These are phyloP conservation scores for Marvania coccoides DNA, from an alignment of 139 green algal species.

Conservation along the genomic window DNA sequence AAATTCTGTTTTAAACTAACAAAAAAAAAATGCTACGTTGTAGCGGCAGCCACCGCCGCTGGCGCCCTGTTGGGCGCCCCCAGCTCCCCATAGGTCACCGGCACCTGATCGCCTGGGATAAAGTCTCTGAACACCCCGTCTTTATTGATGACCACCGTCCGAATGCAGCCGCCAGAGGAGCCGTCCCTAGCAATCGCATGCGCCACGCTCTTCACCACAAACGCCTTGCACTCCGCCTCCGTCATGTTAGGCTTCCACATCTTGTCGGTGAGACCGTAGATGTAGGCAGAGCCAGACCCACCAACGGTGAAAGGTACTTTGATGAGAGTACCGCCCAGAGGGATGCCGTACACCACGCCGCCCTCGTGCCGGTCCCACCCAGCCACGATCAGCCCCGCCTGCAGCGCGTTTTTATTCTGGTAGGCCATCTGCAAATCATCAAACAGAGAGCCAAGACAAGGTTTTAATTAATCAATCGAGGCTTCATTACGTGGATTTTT, in stretches of 20 bases:
- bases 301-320: constrained; percentile 66
- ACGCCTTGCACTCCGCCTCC: constrained; percentile 61
- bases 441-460: no score
- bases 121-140: constrained; percentile 54
- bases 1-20: no score
- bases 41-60: not conserved
- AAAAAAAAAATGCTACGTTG: no score
- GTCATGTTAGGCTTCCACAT: constrained; percentile 70
- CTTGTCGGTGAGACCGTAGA: constrained; percentile 74
- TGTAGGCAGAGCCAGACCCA: constrained; percentile 84
- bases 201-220: constrained; percentile 63
- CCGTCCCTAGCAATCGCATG: constrained; percentile 82
- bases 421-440: constrained; percentile 80
- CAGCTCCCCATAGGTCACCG: constrained; percentile 6
- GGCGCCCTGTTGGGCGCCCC: not conserved
- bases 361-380: constrained; percentile 64
- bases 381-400: constrained; percentile 69
- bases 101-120: constrained; percentile 34
- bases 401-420: constrained; percentile 70
- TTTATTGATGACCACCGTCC: constrained; percentile 63
- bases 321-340: constrained; percentile 76
- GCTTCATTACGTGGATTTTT: no score
- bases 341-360: constrained; percentile 68
- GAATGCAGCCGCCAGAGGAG: constrained; percentile 72
- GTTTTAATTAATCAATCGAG: no score